Conservation (phyloP, 345 rosid genomes). For the Sonneratia alba region DNA sequence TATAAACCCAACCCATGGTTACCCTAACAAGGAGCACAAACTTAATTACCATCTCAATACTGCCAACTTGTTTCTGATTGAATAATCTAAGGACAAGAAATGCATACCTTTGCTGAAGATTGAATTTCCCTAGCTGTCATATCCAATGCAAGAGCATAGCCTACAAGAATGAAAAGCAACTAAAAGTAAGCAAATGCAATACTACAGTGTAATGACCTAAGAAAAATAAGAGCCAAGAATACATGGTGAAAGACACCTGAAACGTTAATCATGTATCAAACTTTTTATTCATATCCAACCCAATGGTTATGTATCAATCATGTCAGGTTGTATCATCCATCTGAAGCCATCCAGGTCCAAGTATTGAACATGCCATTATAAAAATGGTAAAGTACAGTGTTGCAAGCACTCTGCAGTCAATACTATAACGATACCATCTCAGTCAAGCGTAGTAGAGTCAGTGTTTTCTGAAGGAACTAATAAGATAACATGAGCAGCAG, state of each 20-base stretch:
- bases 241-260: not conserved
- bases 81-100: not conserved
- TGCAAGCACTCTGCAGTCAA: not conserved
- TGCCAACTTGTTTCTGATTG: not conserved
- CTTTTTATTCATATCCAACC: not conserved
- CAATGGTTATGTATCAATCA: not conserved
- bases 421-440: not conserved
- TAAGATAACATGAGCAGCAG: not conserved
- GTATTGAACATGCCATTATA: not conserved
- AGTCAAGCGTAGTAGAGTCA: not conserved
- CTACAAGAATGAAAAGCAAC: constrained; percentile 20
- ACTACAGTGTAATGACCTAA: not conserved
- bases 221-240: not conserved
- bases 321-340: not conserved
- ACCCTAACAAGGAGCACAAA: not conserved
- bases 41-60: not conserved
- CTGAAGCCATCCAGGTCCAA: not conserved
- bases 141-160: constrained; percentile 86
- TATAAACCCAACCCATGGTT: not conserved
- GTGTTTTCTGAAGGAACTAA: not conserved
- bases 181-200: not conserved
- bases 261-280: not conserved
- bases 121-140: constrained; percentile 93
- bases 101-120: constrained; percentile 64
- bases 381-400: not conserved